Conservation (phyloP, 2,329 filamentous ascomycete species). For the Sphaerulina musiva region DNA sequence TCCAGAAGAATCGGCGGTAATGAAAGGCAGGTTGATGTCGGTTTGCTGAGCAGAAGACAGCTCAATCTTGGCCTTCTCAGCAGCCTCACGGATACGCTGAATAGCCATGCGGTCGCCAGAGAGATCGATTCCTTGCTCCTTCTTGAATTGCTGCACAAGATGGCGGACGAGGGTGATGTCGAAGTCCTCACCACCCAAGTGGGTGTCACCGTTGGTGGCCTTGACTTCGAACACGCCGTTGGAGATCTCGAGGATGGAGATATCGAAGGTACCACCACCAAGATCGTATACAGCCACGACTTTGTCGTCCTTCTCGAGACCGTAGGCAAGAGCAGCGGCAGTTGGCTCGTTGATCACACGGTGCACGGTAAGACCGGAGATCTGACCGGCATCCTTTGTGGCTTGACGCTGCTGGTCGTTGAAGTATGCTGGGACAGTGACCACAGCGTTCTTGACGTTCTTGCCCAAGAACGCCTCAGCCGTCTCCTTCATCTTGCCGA, state of each 20-base stretch:
- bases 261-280: slow-evolving; percentile 98
- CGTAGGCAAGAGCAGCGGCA: slow-evolving; percentile 89
- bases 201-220: slow-evolving; percentile 97
- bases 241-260: slow-evolving; percentile 94
- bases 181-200: slow-evolving; percentile 97
- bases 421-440: slow-evolving; percentile 97
- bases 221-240: slow-evolving; percentile 98
- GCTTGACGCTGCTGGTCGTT: slow-evolving; percentile 97
- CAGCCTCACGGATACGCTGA: slow-evolving; percentile 96
- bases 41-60: slow-evolving; percentile 91
- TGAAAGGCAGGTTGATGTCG: slow-evolving; percentile 98
- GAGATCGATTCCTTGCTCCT: slow-evolving; percentile 84
- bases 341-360: slow-evolving; percentile 98
- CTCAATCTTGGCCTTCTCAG: slow-evolving; percentile 99
- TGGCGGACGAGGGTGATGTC: slow-evolving; percentile 91
- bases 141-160: slow-evolving; percentile 94
- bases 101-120: slow-evolving; percentile 94
- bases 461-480: slow-evolving; percentile 89
- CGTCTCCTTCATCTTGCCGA: slow-evolving; percentile 99
- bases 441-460: slow-evolving; percentile 88
- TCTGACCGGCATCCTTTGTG: slow-evolving; percentile 96
- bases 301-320: slow-evolving; percentile 90
- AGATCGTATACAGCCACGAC: slow-evolving; percentile 95
- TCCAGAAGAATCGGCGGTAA: slow-evolving; percentile 89
- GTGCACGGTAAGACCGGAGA: slow-evolving; percentile 90